Conservation (phyloP, 257 asterid genomes). For the Handroanthus guayacan region DNA sequence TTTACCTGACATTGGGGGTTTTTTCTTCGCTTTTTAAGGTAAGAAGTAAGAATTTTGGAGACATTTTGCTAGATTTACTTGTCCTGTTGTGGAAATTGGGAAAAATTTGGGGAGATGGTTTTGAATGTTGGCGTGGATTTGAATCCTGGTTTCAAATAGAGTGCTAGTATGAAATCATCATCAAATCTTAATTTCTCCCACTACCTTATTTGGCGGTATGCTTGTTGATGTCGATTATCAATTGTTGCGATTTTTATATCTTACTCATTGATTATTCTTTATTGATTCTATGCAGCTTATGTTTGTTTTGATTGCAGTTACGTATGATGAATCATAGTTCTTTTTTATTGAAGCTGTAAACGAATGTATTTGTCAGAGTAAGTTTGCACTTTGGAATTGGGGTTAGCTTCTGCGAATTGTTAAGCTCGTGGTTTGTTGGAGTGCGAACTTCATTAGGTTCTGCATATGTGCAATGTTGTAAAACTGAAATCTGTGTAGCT, state of each 20-base stretch:
- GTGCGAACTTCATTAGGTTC: constrained; percentile 15
- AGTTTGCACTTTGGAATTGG: constrained; percentile 4
- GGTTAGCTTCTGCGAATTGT: constrained; percentile 11
- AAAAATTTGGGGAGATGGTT: background rate
- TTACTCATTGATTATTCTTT: constrained; percentile 18
- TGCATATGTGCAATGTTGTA: constrained; percentile 19
- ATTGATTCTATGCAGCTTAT: constrained; percentile 33
- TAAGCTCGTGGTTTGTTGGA: constrained; percentile 3
- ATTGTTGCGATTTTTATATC: constrained; percentile 9
- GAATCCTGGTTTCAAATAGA: background rate
- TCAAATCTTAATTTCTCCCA: constrained; percentile 22
- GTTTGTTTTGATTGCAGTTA: constrained; percentile 17
- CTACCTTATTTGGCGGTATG: background rate
- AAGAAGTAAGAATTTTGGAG: constrained; percentile 35
- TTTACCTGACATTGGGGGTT: constrained; percentile 26
- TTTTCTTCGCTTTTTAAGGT: constrained; percentile 30
- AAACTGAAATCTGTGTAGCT: constrained; percentile 7
- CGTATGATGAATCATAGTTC: background rate
- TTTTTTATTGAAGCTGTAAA: constrained; percentile 18
- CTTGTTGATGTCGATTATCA: constrained; percentile 17
- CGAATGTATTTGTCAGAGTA: background rate
- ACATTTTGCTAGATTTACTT: background rate
- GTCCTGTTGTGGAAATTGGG: constrained; percentile 13
- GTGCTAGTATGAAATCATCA: background rate
- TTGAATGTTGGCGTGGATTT: constrained; percentile 4